phyloP scores from a whole-genome alignment of 1,284 basidiomycete species.

The Ustilago esculenta region DNA sequence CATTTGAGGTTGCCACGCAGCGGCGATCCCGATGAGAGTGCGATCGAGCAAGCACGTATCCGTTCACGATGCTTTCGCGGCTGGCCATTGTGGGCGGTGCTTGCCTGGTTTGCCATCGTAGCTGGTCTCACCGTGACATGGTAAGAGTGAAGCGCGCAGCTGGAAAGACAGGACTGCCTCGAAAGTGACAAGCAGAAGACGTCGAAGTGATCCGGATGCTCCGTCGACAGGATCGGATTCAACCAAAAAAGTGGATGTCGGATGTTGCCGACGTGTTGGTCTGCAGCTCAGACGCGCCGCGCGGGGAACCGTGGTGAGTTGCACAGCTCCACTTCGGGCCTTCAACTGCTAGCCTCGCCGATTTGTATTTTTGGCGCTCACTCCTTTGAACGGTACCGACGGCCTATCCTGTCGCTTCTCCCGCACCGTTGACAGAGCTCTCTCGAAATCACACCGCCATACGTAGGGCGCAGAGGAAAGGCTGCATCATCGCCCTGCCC shows the following conservation, averaged over 20 bases:
- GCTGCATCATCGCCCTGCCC: not conserved
- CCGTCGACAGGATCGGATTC: too few species aligned
- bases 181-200: too few species aligned
- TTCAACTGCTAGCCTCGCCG: too few species aligned
- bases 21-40: constrained; percentile 18
- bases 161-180: too few species aligned
- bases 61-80: not conserved
- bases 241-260: constrained; percentile 5
- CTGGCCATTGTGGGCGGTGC: not conserved
- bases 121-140: too few species aligned
- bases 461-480: not conserved
- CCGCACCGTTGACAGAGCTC: too few species aligned
- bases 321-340: constrained; percentile 24
- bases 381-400: too few species aligned
- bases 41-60: constrained; percentile 26
- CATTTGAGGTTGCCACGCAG: constrained; percentile 31
- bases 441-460: not conserved
- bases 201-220: too few species aligned
- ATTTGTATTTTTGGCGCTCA: too few species aligned
- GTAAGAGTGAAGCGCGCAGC: too few species aligned
- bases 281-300: constrained; percentile 24
- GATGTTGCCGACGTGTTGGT: constrained; percentile 26
- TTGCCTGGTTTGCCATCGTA: not conserved
- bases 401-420: too few species aligned
- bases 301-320: not conserved